Percentiles rank a stretch among this genome's conserved stretches.
phyloP scores from a whole-genome alignment of 768 basidiomycete species.

The Trametes villosa region DNA sequence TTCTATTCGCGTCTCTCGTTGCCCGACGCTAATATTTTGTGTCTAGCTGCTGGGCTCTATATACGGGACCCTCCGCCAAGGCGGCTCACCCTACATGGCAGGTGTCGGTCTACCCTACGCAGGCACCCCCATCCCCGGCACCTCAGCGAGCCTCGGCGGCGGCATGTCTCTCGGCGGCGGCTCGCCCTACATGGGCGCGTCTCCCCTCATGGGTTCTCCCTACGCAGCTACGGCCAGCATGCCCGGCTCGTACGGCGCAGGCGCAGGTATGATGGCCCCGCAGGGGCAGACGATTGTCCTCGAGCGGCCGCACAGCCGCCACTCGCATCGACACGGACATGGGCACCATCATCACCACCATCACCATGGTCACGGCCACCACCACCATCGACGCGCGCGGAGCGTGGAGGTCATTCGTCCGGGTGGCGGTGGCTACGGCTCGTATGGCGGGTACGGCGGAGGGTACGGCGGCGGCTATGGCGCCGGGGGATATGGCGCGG shows the following conservation, averaged over 20 bases:
- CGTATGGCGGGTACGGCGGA: neutral
- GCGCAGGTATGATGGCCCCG: neutral
- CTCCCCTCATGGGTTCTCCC: neutral
- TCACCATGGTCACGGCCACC: neutral
- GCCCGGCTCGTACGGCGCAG: neutral
- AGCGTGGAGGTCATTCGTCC: slow-evolving; percentile 2
- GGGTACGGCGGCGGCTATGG: slow-evolving; percentile 13
- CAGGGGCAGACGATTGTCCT: slow-evolving; percentile 2
- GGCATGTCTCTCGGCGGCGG: neutral
- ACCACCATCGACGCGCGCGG: slow-evolving; percentile 2
- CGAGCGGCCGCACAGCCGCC: neutral
- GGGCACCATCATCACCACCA: slow-evolving; percentile 1
- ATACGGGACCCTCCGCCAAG: neutral
- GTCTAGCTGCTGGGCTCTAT: neutral
- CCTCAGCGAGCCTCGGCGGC: neutral
- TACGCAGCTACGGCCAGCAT: neutral
- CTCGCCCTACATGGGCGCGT: neutral
- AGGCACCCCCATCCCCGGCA: slow-evolving; percentile 3
- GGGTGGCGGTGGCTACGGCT: no score
- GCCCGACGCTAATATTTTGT: neutral
- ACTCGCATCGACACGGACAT: slow-evolving; percentile 9
- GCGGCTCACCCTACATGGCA: slow-evolving; percentile 2
- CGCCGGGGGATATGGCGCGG: neutral
- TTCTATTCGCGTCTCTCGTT: neutral
- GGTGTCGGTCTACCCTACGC: no score